Base-by-base conservation (phyloP, 371 early-diverging fungal species). In the Batkoa obscura region DNA sequence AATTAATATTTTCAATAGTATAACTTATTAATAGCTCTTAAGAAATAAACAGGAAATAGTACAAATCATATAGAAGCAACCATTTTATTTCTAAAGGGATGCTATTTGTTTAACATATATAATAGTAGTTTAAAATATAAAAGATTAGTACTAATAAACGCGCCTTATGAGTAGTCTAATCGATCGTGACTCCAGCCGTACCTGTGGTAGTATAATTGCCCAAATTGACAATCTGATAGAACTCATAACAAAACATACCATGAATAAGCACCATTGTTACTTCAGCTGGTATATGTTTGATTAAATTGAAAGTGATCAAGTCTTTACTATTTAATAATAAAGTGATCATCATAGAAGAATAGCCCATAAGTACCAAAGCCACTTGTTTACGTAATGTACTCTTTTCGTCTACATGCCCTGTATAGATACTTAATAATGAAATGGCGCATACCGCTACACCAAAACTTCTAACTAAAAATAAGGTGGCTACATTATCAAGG, bases 311-410 rank as follows among this genome's bases (percentile, higher is more conserved):
- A 15, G 35, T 39, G 23, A 53, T 32, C 3, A 53, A 23, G 3
- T 39, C 34, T 8, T 39, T 53, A 4, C 13, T 53, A 17, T n/a
- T 32, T 15, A 53, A 9, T 15, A 53, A 39, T 13, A 53, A 10
- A 37, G 53, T 53, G 32, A 53, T 39, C 53, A 53, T 53, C 53
- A 53, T 53, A 8, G 53, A 53, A 9, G 53, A 53, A 34, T 53
- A 53, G 3, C 53, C 53, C 53, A 53, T 53, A 5, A 53, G 39
- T 12, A 39, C 53, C 9, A 53, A 17, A 8, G 53, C 53, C 8
- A 53, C 53, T 38, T 53, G 53, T 33, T 39, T 35, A 41, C 53
- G 53, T 39, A 53, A 39, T n/a, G 39, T 17, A 8, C 9, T 8
- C 23, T 37, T 53, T 38, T 39, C 53, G 35, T 53, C 53, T 9